Percentiles rank a stretch among this genome's conserved stretches.
These are phyloP conservation scores for Hirschioporus abietinus DNA, from an alignment of 768 basidiomycete genomes.

Conservation along the genomic window DNA sequence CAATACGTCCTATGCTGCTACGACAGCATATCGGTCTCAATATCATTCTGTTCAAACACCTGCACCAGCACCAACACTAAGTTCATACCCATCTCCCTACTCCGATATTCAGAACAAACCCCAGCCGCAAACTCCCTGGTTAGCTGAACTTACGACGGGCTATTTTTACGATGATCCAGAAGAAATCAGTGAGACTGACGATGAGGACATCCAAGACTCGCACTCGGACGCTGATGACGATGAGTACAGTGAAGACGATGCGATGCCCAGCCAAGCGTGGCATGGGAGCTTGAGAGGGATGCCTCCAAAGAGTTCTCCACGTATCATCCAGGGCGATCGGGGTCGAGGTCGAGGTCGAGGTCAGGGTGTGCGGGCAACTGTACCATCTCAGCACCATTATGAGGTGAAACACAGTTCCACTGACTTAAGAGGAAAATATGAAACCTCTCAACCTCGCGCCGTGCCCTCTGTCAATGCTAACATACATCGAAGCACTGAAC, in stretches of 20 bases:
- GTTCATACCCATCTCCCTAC: neutral
- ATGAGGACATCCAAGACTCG: neutral
- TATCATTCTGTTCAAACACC: neutral
- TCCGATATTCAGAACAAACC: neutral
- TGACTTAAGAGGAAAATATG: neutral
- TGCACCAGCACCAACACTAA: neutral
- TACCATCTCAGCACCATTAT: neutral
- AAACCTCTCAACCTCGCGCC: neutral
- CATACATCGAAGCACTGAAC: neutral
- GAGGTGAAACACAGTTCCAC: neutral
- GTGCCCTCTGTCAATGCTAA: neutral
- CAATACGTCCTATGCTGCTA: neutral
- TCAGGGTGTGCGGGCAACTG: neutral
- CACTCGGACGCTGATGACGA: neutral
- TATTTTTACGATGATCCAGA: neutral
- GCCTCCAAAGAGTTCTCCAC: neutral
- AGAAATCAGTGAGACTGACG: neutral
- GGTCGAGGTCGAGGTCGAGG: neutral
- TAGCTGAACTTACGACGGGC: neutral
- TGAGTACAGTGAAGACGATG: neutral
- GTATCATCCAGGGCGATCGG: neutral
- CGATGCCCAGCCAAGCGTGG: neutral
- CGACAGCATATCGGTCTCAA: neutral
- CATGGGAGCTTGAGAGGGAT: neutral
- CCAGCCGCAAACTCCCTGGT: neutral